These are phyloP conservation scores for Smallanthus sonchifolius DNA, from an alignment of 129 eudicot genomes.

Conservation along the genomic window DNA sequence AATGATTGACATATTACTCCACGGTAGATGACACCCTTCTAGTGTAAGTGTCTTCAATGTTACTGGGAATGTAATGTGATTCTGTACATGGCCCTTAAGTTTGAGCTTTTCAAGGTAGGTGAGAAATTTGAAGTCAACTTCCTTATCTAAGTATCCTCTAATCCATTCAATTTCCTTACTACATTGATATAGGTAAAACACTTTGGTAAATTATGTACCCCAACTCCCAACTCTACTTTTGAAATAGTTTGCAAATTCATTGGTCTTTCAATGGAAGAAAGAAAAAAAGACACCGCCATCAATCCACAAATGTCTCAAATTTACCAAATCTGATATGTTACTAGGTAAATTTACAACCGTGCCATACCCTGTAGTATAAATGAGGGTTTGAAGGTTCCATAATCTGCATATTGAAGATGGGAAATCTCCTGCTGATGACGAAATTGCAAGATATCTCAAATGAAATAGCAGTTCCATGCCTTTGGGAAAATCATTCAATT, in stretches of 20 bases:
- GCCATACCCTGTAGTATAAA: neutral
- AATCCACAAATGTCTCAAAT: neutral
- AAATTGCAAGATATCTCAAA: neutral
- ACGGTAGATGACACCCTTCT: constrained; percentile 9
- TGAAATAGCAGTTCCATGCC: neutral
- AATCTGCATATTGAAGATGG: neutral
- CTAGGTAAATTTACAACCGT: neutral
- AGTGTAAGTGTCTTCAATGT: constrained; percentile 31
- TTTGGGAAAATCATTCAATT: neutral
- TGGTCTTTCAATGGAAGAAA: neutral
- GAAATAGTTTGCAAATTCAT: constrained; percentile 8
- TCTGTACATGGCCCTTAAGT: neutral
- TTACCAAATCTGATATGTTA: constrained; percentile 13
- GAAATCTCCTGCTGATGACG: neutral
- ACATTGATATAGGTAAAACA: constrained; percentile 10
- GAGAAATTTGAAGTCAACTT: neutral
- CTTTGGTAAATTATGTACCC: neutral
- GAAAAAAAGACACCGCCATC: neutral
- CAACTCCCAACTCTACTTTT: neutral
- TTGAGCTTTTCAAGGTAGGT: neutral
- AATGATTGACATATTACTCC: constrained; percentile 30
- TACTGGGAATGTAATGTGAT: constrained; percentile 20
- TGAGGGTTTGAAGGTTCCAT: constrained; percentile 12
- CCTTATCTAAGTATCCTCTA: too few species aligned
- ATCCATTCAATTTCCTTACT: neutral